These are phyloP conservation scores for Podospora comata DNA, from an alignment of 495 filamentous ascomycete species.

Conservation along the genomic window DNA sequence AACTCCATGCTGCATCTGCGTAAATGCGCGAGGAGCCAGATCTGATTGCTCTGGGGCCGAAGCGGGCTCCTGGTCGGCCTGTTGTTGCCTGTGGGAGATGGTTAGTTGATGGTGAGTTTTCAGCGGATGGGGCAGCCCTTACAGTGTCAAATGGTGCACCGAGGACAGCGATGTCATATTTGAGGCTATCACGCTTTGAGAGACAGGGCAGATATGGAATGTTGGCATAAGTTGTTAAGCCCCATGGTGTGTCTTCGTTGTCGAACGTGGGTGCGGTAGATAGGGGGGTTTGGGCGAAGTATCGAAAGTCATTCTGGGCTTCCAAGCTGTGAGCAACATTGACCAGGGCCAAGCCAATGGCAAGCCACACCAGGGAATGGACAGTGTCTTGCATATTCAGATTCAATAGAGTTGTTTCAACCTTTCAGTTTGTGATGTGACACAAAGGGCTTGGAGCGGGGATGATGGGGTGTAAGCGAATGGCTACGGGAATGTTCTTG, in stretches of 20 bases:
- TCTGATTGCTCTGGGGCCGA: constrained; percentile 77
- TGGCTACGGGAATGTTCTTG: too few species aligned
- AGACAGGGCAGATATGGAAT: constrained; percentile 77
- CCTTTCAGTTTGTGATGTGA: too few species aligned
- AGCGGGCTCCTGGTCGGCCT: constrained; percentile 70
- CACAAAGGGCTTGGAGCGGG: too few species aligned
- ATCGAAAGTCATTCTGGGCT: background rate
- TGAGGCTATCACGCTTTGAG: constrained; percentile 55
- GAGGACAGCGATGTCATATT: constrained; percentile 78
- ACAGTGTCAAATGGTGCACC: constrained; percentile 57
- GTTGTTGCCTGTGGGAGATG: background rate
- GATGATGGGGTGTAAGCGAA: too few species aligned
- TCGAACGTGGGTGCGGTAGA: background rate
- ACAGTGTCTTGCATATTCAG: too few species aligned
- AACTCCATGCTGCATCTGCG: background rate
- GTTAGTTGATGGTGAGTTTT: background rate
- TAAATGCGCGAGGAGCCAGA: background rate
- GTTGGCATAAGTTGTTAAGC: constrained; percentile 74
- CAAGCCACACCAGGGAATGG: background rate
- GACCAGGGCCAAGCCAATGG: background rate
- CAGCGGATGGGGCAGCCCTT: background rate
- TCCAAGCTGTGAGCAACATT: background rate
- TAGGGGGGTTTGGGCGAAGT: background rate
- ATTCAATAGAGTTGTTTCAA: too few species aligned
- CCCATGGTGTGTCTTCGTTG: constrained; percentile 24